Evolutionary conservation across 2,329 filamentous ascomycete species (phyloP), one percentile per base, ranked within the genome.

Genomic region (Hymenoscyphus scutula): DNA sequence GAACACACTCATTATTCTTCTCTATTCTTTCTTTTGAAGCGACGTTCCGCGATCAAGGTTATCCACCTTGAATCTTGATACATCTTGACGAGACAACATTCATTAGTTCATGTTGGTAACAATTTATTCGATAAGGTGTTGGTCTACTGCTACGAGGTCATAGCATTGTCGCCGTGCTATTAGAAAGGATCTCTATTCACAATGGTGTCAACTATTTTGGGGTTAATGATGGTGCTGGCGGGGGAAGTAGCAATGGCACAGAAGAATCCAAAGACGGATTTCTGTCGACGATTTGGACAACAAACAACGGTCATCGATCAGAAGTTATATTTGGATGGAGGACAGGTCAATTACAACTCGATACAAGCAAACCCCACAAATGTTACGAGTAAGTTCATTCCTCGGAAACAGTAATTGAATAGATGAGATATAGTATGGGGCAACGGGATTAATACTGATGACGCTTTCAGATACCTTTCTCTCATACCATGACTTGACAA

Each of bases 311-410:
- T 87, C 10, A 78, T 89, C 54, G 84, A 87, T 70, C 74, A 80
- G 51, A 81, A 79, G 65, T 75, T 89, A 23, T 89, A 85, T 70
- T 84, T 89, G 59, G 85, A 89, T 69, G 86, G 86, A 41, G 85
- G 85, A 4, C 75, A 82, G 60, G 71, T 87, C 30, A 81, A 84
- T 68, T 86, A 81, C 74, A 82, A 79, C 67, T 78, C 82, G 1
- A 74, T 82, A 23, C 72, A 78, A 2, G 73, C 78, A 51, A 79
- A 80, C 67, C 76, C 78, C 0, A 72, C 74, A 17, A 86, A 87
- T 66, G 81, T 82, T 67, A 81, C 84, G 23, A 87, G 84, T 87
- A 76, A 61, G 82, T 77, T n/a, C 23, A 19, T 23, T 37, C 19
- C 13, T 34, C 1, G 2, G 38, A 19, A 56, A 13, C n/a, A 19